Evolutionary conservation across 768 basidiomycete species (phyloP), one percentile per base, ranked within the genome.

Genomic region (Pleurotus tuber-regium): DNA sequence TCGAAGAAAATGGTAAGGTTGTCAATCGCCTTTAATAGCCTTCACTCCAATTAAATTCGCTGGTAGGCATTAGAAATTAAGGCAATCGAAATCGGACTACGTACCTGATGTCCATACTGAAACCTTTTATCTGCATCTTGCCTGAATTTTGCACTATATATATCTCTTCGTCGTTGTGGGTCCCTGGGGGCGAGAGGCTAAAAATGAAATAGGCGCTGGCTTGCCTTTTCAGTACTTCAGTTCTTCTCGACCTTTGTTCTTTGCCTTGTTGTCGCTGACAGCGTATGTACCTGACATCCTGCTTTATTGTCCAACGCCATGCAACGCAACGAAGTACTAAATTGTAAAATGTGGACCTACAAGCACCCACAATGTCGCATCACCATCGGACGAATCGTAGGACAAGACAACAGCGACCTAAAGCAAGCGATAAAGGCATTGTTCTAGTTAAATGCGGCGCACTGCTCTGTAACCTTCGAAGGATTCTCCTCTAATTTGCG

Each of bases 1-100:
- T 72, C 73, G 11, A 75, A 73, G 54, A 63, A 66, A 24, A 39
- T 75, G 55, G 74, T 75, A 30, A 43, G 65, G 51, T 9, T 21
- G n/a, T n/a, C n/a, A n/a, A n/a, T 11, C 5, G 11, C 35, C 16
- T 24, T 18, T 25, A 23, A 36, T n/a, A 19, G 39, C n/a, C 14
- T 46, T 16, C 28, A 12, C 19, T 7, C 7, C 14, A 4, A 36
- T 18, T 9, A 36, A 36, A 12, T 36, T 14, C 18, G 18, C 35
- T 1, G 11, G 3, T 6, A 71, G 70, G 69, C 65, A 10, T 43
- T 73, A 38, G 59, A 67, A 39, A 66, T 71, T 36, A 71, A 73
- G 55, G 71, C 68, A 1, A 62, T 62, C 8, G 63, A 70, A 43
- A 52, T 72, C 23, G 66, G 62, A 36, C 14, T 36, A 36, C n/a